These are phyloP conservation scores for Zygosaccharomyces sapae DNA, from an alignment of 1,139 yeast species.

Conservation along the genomic window DNA sequence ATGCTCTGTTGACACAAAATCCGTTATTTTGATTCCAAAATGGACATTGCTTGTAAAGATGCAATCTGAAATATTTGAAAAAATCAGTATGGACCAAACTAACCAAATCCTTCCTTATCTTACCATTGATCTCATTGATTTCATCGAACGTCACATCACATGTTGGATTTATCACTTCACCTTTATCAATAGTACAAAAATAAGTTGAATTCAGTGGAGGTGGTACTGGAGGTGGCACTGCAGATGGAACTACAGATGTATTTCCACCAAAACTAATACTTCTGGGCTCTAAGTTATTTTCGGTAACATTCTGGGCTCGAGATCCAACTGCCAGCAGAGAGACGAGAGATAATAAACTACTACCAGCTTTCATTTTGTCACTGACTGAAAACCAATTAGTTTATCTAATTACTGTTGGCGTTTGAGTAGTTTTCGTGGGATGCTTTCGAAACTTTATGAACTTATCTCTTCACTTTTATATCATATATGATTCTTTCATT, in stretches of 20 bases:
- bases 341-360: background rate
- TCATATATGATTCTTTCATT: background rate
- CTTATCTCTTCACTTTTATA: background rate
- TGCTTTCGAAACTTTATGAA: background rate
- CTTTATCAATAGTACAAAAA: conserved; percentile 37
- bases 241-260: background rate
- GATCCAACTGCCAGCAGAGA: conserved; percentile 7
- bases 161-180: conserved; percentile 36
- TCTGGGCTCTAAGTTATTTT: background rate
- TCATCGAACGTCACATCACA: conserved; percentile 53
- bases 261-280: background rate
- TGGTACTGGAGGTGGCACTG: conserved; percentile 5
- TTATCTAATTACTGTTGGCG: background rate
- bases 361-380: background rate
- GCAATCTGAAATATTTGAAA: conserved; percentile 82
- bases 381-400: background rate
- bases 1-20: conserved; percentile 86
- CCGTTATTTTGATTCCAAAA: conserved; percentile 76
- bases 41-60: conserved; percentile 81
- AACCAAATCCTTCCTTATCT: conserved; percentile 51
- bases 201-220: conserved; percentile 20
- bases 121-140: conserved; percentile 48
- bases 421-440: too few relatives aligned
- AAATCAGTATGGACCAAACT: conserved; percentile 63
- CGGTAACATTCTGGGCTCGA: background rate